Base-by-base conservation (phyloP, 2,329 filamentous ascomycete genomes). In the Plenodomus tracheiphilus region DNA sequence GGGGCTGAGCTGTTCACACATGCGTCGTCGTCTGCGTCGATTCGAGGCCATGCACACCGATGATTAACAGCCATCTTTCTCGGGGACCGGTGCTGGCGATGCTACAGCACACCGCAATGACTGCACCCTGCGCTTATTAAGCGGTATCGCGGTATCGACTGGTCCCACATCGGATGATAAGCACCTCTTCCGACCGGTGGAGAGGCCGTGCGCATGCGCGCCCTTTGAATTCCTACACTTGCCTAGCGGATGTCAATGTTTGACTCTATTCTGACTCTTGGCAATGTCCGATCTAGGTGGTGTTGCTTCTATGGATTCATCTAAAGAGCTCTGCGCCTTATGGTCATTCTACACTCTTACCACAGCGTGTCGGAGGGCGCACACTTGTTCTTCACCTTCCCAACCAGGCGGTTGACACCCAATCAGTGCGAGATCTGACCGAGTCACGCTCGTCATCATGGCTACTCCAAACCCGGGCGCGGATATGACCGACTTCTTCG, bases 401-500 rank as follows among this genome's bases (percentile, higher is more conserved):
- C 37, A 22, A 41, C 30, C 45, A 32, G 10, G 39, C 22, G 28
- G 40, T 46, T 43, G 39, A 40, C 21, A 20, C 20, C 16, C 44
- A 21, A 35, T 21, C 44, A 39, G 36, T 39, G 41, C 6, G 28
- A 11, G 11, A 41, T 41, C 41, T 44, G 43, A 49, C 37, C 37
- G 36, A 35, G 37, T 19, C 37, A 40, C 28, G 25, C 22, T 43
- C 30, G 38, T 43, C 53, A 57, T 32, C 43, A 71, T 71, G 68
- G 58, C 58, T 51, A 58, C 57, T 30, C 57, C 64, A 36, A 62
- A 57, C 49, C 52, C 49, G 17, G 41, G 54, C 19, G 61, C 69
- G 30, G 64, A 71, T 45, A 70, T 74, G 62, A 62, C 61, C 11
- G 64, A 69, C 41, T 72, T 67, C 53, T 73, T 74, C 57, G 70